phyloP scores from a whole-genome alignment of 352 stramenopile species.

The Hyaloperonospora brassicae region DNA sequence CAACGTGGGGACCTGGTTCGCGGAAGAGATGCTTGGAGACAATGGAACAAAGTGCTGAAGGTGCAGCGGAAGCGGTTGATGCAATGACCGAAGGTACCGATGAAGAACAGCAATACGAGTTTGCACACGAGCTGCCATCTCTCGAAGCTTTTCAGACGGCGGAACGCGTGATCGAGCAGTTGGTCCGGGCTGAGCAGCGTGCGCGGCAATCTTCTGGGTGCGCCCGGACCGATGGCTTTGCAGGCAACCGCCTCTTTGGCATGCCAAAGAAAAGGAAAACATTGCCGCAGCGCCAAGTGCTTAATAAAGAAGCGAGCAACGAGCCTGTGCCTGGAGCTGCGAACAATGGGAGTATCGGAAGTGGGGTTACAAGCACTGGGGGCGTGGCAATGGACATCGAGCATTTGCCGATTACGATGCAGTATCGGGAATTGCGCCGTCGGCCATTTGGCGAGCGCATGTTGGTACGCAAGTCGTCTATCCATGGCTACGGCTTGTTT shows the following conservation, averaged over 20 bases:
- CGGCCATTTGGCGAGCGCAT: constrained; percentile 87
- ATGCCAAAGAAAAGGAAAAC: constrained; percentile 28
- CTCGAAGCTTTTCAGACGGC: constrained; percentile 68
- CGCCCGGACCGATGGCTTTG: constrained; percentile 80
- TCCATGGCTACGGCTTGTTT: constrained; percentile 96
- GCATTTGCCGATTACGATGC: constrained; percentile 79
- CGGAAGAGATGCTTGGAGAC: constrained; percentile 24
- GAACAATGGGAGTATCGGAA: constrained; percentile 8
- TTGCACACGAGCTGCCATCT: constrained; percentile 74
- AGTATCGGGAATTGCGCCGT: constrained; percentile 89
- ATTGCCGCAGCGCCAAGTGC: constrained; percentile 24
- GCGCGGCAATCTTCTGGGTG: constrained; percentile 78
- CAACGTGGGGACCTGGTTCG: constrained; percentile 16
- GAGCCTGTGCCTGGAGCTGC: constrained; percentile 19
- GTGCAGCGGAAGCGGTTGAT: constrained; percentile 8
- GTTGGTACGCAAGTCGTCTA: constrained; percentile 88
- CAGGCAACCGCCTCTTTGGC: constrained; percentile 46
- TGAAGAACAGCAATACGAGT: constrained; percentile 68
- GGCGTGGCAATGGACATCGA: constrained; percentile 69
- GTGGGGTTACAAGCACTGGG: constrained; percentile 12
- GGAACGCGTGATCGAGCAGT: constrained; percentile 71
- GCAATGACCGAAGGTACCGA: constrained; percentile 15
- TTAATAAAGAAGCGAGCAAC: constrained; percentile 33
- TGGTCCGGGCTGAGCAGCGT: constrained; percentile 74
- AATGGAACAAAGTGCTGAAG: constrained; percentile 19